phyloP scores from a whole-genome alignment of 345 rosid genomes.

The Leavenworthia alabamica region DNA sequence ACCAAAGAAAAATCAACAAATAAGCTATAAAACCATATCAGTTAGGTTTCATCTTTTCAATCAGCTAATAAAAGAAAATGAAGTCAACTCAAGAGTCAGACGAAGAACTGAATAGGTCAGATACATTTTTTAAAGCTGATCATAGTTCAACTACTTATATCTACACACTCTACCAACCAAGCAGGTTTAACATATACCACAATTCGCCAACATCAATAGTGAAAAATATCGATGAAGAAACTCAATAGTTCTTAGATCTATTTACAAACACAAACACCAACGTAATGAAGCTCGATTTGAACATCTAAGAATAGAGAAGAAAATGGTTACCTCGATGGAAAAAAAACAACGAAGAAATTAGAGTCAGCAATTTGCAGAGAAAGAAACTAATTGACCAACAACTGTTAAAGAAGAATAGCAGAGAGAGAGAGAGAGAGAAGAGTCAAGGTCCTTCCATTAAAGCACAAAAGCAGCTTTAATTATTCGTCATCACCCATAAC shows the following conservation, averaged over 20 bases:
- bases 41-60: too few species aligned
- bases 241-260: too few species aligned
- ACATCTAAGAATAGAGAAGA: too few species aligned
- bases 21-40: too few species aligned
- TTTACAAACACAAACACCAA: too few species aligned
- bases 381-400: too few species aligned
- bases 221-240: too few species aligned
- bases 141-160: background rate
- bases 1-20: too few species aligned
- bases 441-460: constrained; percentile 60
- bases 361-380: constrained; percentile 7
- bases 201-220: constrained; percentile 1
- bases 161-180: background rate
- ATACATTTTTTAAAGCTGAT: constrained; percentile 16
- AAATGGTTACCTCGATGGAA: background rate
- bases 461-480: constrained; percentile 41
- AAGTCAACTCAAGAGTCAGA: constrained; percentile 25
- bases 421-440: constrained; percentile 11
- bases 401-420: too few species aligned
- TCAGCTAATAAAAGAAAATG: background rate
- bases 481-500: constrained; percentile 21
- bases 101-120: background rate
- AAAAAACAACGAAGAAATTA: constrained; percentile 11
- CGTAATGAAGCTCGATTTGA: too few species aligned
- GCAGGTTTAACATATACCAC: background rate